Conservation (phyloP, 768 basidiomycete species). For the Amanita phalloides region DNA sequence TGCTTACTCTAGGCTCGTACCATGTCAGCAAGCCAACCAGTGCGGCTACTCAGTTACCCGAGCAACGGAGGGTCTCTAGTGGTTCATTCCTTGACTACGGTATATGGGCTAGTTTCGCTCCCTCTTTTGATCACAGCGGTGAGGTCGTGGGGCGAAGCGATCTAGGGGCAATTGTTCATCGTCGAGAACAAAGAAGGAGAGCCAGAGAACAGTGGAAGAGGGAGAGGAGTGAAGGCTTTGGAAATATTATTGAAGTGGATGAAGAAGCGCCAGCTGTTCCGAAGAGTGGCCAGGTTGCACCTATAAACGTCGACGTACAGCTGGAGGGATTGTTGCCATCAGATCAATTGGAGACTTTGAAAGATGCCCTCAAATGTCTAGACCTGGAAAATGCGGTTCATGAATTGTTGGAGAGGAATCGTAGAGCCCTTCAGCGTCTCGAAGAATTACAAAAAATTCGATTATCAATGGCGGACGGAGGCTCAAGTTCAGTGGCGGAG, state of each 20-base stretch:
- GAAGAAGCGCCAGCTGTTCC: conserved; percentile 9
- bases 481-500: conserved; percentile 37
- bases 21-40: conserved; percentile 26
- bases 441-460: conserved; percentile 56
- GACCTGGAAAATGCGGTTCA: conserved; percentile 63
- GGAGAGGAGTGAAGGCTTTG: conserved; percentile 17
- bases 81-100: conserved; percentile 78
- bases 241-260: conserved; percentile 17
- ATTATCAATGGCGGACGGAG: conserved; percentile 34
- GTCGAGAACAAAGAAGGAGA: conserved; percentile 32
- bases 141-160: conserved; percentile 52
- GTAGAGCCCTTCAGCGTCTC: conserved; percentile 49
- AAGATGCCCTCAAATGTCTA: conserved; percentile 45
- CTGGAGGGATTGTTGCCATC: conserved; percentile 46
- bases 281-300: conserved; percentile 8
- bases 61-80: conserved; percentile 45
- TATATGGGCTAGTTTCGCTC: conserved; percentile 64
- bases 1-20: conserved; percentile 51
- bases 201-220: conserved; percentile 16
- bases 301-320: conserved; percentile 24
- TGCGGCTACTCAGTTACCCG: conserved; percentile 30
- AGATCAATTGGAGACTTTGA: conserved; percentile 46
- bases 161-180: conserved; percentile 50
- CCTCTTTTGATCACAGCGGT: conserved; percentile 70
- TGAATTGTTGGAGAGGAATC: conserved; percentile 57